These are phyloP conservation scores for Arabidopsis lyrata DNA, from an alignment of 441 rosid genomes.

Conservation along the genomic window DNA sequence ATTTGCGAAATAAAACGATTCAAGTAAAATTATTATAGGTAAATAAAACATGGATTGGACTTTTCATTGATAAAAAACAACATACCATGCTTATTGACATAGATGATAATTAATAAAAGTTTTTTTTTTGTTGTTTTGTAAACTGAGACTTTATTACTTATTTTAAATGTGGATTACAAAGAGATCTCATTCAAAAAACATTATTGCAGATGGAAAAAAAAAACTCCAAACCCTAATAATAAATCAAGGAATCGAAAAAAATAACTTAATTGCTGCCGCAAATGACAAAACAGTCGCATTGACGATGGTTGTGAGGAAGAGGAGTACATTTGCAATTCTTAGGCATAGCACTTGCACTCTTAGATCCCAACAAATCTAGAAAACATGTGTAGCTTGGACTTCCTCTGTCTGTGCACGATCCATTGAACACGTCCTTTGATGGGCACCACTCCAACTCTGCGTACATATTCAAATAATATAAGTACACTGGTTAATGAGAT, in stretches of 20 bases:
- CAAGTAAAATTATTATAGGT: no score
- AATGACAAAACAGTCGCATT: slow-evolving; percentile 28
- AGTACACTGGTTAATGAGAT: neutral
- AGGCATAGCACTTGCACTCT: slow-evolving; percentile 35
- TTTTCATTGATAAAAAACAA: neutral
- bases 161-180: neutral
- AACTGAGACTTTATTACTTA: neutral
- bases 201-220: neutral
- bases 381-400: slow-evolving; percentile 33
- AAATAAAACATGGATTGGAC: neutral
- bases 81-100: neutral
- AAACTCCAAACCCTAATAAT: neutral
- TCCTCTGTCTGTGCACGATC: slow-evolving; percentile 26
- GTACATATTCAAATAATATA: neutral
- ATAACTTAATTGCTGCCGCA: neutral
- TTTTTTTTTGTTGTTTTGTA: neutral
- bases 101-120: neutral
- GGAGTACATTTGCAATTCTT: slow-evolving; percentile 31
- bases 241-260: neutral
- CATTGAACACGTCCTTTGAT: slow-evolving; percentile 19
- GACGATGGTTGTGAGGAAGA: slow-evolving; percentile 15
- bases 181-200: neutral
- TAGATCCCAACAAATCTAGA: slow-evolving; percentile 21
- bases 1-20: no score
- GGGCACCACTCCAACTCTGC: slow-evolving; percentile 28